Evolutionary conservation across 2,329 filamentous ascomycete species (phyloP), one percentile per base, ranked within the genome.

Genomic region (Colletotrichum caudatum): DNA sequence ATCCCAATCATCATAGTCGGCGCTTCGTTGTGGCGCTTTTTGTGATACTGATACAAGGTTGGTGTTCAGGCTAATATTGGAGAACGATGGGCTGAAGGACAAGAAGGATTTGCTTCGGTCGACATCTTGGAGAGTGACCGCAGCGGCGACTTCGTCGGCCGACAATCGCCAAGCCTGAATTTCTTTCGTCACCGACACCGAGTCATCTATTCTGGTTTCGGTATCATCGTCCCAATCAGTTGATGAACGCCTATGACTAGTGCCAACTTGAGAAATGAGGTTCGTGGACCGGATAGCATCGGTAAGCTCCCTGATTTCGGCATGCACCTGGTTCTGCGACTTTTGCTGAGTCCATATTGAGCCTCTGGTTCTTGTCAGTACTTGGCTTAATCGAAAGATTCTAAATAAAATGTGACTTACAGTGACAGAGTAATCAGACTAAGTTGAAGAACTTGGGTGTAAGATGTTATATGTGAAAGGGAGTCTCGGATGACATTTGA

Each of bases 381-480:
- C 20, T 35, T 7, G 16, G 3, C 5, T 20, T 3, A 20, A 37
- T 3, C 20, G n/a, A 16, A 18, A 1, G 12, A 4, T 5, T 6
- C 5, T 9, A n/a, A 16, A 41, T 5, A 6, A 33, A 26, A 12
- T 4, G 51, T 4, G n/a, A 62, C 72, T 50, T 29, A 74, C 58
- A 79, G 72, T 6, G 77, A 76, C n/a, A 79, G 57, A 5, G 76
- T 78, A 16, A 66, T 75, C 1, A 78, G 50, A 68, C 78, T 79
- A 11, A 79, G 58, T 18, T 79, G 74, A 12, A 78, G 69, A 23
- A 78, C 60, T 53, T 74, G 74, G 23, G 76, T 77, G 33, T 77
- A 76, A 11, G 76, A 77, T 16, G 48, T 73, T 46, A 79, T 76
- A 23, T 75, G 76, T 20, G 73, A 74, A 12, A 75, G 48, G 1